phyloP scores from a whole-genome alignment of 345 rosid species.

The Corchorus olitorius region DNA sequence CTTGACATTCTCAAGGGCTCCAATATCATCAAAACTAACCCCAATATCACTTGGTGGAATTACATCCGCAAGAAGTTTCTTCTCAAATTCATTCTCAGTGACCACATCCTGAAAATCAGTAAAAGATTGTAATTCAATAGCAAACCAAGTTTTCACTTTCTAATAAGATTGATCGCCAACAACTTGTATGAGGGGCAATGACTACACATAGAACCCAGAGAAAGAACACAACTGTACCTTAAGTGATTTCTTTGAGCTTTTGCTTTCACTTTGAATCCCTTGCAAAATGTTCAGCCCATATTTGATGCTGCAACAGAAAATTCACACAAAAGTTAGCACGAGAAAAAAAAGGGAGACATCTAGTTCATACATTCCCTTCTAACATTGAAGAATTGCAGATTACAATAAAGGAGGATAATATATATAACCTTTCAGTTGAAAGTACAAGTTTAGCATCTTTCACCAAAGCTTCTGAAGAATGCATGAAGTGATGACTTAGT shows the following conservation, averaged over 20 bases:
- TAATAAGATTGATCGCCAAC: neutral
- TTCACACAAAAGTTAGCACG: neutral
- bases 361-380: neutral
- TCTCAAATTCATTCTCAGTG: constrained; percentile 97
- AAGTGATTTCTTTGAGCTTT: constrained; percentile 76
- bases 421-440: constrained; percentile 70
- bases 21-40: constrained; percentile 94
- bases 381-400: constrained; percentile 52
- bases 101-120: constrained; percentile 73
- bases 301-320: constrained; percentile 55
- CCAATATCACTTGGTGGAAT: constrained; percentile 97
- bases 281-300: constrained; percentile 73
- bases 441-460: constrained; percentile 71
- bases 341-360: neutral
- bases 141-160: neutral
- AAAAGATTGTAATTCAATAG: neutral
- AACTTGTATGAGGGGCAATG: neutral
- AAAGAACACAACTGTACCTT: constrained; percentile 48
- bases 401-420: neutral
- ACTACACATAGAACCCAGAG: neutral
- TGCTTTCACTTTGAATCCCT: constrained; percentile 69
- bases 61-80: constrained; percentile 94
- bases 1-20: constrained; percentile 95
- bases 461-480: constrained; percentile 53
- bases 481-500: constrained; percentile 77